These are phyloP conservation scores for Murraya paniculata DNA, from an alignment of 345 rosid genomes.

Conservation along the genomic window DNA sequence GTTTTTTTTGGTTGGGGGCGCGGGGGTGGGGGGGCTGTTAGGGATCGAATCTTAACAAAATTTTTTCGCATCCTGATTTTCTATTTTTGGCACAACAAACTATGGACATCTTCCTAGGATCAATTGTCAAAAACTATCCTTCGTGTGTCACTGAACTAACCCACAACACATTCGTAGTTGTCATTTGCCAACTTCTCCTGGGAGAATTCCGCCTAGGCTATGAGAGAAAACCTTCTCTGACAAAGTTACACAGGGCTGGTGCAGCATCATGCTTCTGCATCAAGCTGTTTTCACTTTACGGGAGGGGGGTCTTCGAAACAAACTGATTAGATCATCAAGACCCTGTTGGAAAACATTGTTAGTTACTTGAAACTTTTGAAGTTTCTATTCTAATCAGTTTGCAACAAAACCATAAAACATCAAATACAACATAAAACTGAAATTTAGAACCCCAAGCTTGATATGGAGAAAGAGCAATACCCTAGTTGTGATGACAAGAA, in stretches of 20 bases:
- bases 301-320: constrained; percentile 89
- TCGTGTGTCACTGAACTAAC: constrained; percentile 14
- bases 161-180: neutral
- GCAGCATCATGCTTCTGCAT: constrained; percentile 9
- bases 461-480: constrained; percentile 33
- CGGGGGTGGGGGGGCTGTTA: no score
- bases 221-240: constrained; percentile 2
- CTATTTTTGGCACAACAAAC: constrained; percentile 17
- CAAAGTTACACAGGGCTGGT: neutral
- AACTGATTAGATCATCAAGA: constrained; percentile 87
- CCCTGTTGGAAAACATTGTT: constrained; percentile 52
- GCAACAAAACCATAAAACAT: neutral
- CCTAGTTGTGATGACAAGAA: constrained; percentile 93
- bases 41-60: constrained; percentile 27
- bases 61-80: constrained; percentile 11
- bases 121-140: constrained; percentile 13
- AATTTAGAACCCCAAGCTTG: neutral
- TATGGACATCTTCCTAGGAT: constrained; percentile 19
- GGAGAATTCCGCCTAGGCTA: constrained; percentile 19
- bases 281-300: constrained; percentile 79
- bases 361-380: neutral
- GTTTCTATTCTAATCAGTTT: neutral
- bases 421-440: neutral
- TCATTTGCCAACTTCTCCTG: constrained; percentile 4
- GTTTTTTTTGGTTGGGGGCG: no score